Evolutionary conservation across 2,329 filamentous ascomycete species (phyloP).

Genomic region (Phialophora chinensis): DNA sequence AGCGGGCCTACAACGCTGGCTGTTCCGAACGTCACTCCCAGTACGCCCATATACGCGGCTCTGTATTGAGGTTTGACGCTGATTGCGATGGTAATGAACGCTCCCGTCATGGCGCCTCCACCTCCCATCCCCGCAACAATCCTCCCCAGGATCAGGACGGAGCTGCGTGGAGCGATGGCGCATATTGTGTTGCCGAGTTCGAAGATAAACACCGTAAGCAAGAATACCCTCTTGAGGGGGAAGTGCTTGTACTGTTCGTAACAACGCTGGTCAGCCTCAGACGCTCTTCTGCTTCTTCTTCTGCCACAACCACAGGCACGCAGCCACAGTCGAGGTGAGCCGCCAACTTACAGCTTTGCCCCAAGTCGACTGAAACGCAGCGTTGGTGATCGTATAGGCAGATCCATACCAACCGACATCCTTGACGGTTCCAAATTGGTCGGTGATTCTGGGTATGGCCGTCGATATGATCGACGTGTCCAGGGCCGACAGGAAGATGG

Average conservation of each 20-base stretch:
- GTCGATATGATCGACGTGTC: conserved; percentile 43
- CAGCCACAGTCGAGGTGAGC: conserved; percentile 49
- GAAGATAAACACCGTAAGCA: conserved; percentile 50
- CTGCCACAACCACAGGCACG: no score
- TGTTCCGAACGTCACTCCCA: conserved; percentile 42
- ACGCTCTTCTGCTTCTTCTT: neutral
- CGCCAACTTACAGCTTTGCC: conserved; percentile 57
- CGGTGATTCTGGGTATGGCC: conserved; percentile 43
- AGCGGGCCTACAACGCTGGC: conserved; percentile 49
- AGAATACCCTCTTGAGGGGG: conserved; percentile 51
- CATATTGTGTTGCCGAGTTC: conserved; percentile 51
- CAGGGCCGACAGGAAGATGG: conserved; percentile 40
- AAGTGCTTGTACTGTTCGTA: conserved; percentile 49
- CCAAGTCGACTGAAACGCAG: conserved; percentile 58
- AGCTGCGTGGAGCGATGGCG: conserved; percentile 47
- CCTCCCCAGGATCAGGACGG: conserved; percentile 49
- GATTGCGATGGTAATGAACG: conserved; percentile 41
- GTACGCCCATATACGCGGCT: conserved; percentile 35
- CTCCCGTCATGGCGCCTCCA: conserved; percentile 49
- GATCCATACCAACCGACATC: conserved; percentile 49
- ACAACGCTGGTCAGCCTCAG: neutral
- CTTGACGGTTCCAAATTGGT: conserved; percentile 45
- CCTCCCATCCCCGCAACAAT: conserved; percentile 51
- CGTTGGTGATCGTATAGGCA: conserved; percentile 54
- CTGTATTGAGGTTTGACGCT: conserved; percentile 40